Conservation (phyloP, 2,329 filamentous ascomycete species). For the Aspergillus proliferans region DNA sequence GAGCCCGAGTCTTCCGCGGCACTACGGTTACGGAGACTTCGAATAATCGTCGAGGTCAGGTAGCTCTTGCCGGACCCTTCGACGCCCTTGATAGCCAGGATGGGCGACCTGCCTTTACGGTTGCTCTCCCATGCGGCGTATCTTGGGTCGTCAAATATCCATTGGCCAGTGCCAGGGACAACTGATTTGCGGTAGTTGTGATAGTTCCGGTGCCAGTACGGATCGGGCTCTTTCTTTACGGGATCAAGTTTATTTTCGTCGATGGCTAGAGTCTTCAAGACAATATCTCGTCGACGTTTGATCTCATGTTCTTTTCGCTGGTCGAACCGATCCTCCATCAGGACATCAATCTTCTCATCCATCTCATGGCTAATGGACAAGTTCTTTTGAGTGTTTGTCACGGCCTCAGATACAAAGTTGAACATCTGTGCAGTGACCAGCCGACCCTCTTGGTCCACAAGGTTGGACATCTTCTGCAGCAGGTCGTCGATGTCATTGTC, state of each 20-base stretch:
- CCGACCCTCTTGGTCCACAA: constrained; percentile 11
- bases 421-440: constrained; percentile 13
- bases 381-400: constrained; percentile 7
- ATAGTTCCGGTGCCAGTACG: constrained; percentile 12
- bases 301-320: constrained; percentile 9
- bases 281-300: constrained; percentile 4
- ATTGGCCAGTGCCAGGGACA: constrained; percentile 10
- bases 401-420: constrained; percentile 8
- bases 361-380: constrained; percentile 8
- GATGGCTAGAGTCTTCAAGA: constrained; percentile 9
- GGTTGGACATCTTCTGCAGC: constrained; percentile 10
- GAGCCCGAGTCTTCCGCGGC: constrained; percentile 6
- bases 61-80: constrained; percentile 14
- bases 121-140: constrained; percentile 9
- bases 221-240: constrained; percentile 8
- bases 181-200: constrained; percentile 10
- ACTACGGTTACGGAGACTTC: constrained; percentile 6
- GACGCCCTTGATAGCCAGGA: constrained; percentile 11
- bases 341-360: constrained; percentile 11
- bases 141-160: constrained; percentile 10
- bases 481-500: constrained; percentile 14
- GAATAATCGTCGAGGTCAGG: constrained; percentile 10
- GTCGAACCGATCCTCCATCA: constrained; percentile 10
- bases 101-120: not conserved
- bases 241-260: constrained; percentile 14